phyloP scores from a whole-genome alignment of 2,329 filamentous ascomycete species.

The Phyllachora maydis region DNA sequence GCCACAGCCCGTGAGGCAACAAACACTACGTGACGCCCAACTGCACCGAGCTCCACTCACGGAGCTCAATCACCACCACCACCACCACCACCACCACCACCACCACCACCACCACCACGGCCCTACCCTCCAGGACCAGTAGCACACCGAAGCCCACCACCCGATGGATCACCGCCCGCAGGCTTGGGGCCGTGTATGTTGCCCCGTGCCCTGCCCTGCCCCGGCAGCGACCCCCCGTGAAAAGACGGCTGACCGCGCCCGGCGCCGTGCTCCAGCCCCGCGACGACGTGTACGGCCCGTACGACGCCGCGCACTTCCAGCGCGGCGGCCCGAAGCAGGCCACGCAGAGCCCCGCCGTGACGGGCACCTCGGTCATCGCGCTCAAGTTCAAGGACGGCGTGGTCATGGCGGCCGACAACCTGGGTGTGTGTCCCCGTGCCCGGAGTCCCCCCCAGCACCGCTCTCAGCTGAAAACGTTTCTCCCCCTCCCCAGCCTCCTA shows the following conservation, averaged over 20 bases:
- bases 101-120: not conserved
- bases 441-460: not conserved
- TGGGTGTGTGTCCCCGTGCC: constrained; percentile 36
- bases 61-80: constrained; percentile 3
- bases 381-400: constrained; percentile 95
- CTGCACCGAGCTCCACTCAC: constrained; percentile 9
- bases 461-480: constrained; percentile 3
- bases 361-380: constrained; percentile 84
- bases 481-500: constrained; percentile 64
- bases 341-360: constrained; percentile 85
- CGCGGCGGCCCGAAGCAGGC: constrained; percentile 53
- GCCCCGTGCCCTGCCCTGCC: constrained; percentile 2
- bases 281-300: constrained; percentile 90
- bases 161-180: constrained; percentile 53
- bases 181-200: constrained; percentile 50
- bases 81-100: constrained; percentile 1
- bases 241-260: constrained; percentile 3
- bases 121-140: not conserved
- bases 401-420: constrained; percentile 89
- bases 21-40: too few relatives aligned
- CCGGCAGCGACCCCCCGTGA: not conserved
- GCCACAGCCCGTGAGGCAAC: too few relatives aligned
- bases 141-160: constrained; percentile 4
- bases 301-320: constrained; percentile 73
- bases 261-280: constrained; percentile 44